Conservation (phyloP, 106 monocot species). For the Phalaenopsis aphrodite region DNA sequence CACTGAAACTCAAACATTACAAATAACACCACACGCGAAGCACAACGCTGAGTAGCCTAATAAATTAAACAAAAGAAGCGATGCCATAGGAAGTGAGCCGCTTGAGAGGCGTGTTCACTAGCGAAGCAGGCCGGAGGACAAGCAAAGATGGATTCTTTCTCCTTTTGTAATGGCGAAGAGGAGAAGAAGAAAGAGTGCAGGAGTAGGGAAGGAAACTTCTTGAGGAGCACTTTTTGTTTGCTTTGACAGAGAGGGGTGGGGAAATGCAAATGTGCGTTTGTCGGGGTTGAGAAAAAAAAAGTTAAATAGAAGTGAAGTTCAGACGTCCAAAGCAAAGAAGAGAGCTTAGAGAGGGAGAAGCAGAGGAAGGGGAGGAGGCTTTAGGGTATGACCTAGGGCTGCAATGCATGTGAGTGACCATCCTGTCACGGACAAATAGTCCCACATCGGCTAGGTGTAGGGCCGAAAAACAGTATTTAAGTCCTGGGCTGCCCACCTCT, state of each 20-base stretch:
- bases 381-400: neutral
- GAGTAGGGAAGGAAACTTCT: conserved; percentile 50
- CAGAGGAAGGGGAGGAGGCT: neutral
- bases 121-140: neutral
- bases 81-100: too few relatives aligned
- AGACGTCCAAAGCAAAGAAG: neutral
- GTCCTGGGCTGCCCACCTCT: too few relatives aligned
- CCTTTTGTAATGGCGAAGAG: conserved; percentile 18
- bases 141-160: conserved; percentile 5
- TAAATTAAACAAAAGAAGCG: too few relatives aligned
- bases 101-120: neutral
- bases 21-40: too few relatives aligned
- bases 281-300: conserved; percentile 5
- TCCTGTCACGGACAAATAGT: too few relatives aligned
- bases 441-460: too few relatives aligned
- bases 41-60: too few relatives aligned
- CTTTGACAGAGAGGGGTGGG: conserved; percentile 34
- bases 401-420: neutral
- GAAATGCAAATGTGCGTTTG: conserved; percentile 5
- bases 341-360: conserved; percentile 8
- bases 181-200: neutral
- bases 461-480: too few relatives aligned
- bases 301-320: neutral
- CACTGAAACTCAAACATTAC: too few relatives aligned
- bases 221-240: conserved; percentile 54